Conservation (phyloP, 1,284 basidiomycete genomes). For the Boletus subluridellus region DNA sequence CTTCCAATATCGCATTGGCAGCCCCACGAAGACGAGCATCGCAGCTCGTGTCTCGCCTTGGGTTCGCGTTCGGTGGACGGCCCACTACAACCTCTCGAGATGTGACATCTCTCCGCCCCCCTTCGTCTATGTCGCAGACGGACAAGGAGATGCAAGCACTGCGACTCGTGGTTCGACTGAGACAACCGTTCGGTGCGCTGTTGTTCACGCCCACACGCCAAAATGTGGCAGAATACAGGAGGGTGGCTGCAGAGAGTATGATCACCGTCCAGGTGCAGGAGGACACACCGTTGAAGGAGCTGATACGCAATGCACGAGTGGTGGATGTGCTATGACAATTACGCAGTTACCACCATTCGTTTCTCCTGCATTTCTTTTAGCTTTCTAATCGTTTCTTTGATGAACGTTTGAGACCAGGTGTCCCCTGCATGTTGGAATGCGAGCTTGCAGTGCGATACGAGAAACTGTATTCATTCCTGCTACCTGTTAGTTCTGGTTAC, state of each 20-base stretch:
- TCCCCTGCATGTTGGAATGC: no score
- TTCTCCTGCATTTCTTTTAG: not conserved
- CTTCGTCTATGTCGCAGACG: not conserved
- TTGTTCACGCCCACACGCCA: not conserved
- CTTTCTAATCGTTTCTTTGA: not conserved
- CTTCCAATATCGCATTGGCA: no score
- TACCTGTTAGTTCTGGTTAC: no score
- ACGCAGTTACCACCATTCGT: not conserved
- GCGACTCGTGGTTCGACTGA: not conserved
- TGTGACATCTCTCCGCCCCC: not conserved
- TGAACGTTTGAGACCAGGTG: not conserved
- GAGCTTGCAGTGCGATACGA: no score
- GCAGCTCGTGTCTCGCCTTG: no score
- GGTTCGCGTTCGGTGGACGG: no score
- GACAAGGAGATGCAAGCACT: not conserved
- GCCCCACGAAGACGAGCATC: no score
- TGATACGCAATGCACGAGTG: not conserved
- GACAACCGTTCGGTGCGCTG: not conserved
- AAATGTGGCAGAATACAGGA: not conserved
- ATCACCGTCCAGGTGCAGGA: not conserved
- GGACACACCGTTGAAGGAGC: not conserved
- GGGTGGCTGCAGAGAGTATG: conserved; percentile 2
- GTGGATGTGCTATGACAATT: not conserved
- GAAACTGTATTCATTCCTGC: no score
- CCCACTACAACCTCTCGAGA: no score